Percentiles rank a stretch among this genome's conserved stretches.
Evolutionary conservation across 2,329 filamentous ascomycete genomes (phyloP).

Genomic region (Microdochium bolleyi): DNA sequence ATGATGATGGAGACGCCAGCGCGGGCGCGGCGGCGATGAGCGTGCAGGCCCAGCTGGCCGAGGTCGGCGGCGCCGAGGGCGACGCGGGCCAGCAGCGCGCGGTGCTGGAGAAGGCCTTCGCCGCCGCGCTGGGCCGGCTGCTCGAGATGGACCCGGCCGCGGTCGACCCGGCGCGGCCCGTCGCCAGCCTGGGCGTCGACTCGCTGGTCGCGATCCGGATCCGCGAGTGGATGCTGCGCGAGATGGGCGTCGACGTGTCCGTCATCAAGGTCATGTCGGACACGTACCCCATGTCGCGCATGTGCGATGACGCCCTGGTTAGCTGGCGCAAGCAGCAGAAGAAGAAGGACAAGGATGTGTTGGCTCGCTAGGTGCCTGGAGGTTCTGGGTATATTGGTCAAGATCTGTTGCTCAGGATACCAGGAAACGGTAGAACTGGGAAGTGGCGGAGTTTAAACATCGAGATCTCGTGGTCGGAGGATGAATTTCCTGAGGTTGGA

Average conservation of each 20-base stretch:
- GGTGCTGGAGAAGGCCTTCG: not conserved
- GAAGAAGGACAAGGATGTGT: not conserved
- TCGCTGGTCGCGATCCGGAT: constrained; percentile 32
- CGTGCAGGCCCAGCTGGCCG: not conserved
- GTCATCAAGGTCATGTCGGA: constrained; percentile 20
- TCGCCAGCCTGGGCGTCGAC: constrained; percentile 30
- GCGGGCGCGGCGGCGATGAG: not conserved
- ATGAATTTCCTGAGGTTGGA: not conserved
- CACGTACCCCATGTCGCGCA: not conserved
- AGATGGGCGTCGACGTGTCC: constrained; percentile 19
- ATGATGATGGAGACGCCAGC: not conserved
- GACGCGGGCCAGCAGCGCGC: not conserved
- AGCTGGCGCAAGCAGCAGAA: not conserved
- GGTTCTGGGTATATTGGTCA: not conserved
- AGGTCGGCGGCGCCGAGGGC: not conserved
- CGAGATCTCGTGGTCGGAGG: not conserved
- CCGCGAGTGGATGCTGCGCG: constrained; percentile 25
- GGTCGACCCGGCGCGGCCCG: constrained; percentile 12
- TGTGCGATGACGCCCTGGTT: not conserved
- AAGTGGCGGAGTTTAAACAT: not conserved
- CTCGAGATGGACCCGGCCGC: constrained; percentile 17
- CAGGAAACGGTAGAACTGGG: not conserved
- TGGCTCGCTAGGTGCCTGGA: not conserved
- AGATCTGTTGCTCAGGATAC: not conserved
- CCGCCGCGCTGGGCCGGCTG: not conserved